Evolutionary conservation across 129 eudicot genomes (phyloP).

Genomic region (Pseudognaphalium luteoalbum): DNA sequence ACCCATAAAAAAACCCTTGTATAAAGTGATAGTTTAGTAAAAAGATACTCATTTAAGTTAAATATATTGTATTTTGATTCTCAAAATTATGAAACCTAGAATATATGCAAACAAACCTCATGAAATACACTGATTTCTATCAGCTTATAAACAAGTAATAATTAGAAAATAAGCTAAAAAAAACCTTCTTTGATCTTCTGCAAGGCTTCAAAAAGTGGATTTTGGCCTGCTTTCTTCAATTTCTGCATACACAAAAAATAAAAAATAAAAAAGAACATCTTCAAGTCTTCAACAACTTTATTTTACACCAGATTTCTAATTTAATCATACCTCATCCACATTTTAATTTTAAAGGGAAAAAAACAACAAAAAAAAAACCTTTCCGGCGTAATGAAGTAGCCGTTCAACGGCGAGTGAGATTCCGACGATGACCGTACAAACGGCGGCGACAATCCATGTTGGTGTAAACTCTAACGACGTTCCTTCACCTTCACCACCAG

Average conservation of each 20-base stretch:
- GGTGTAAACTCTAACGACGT: slow-evolving; percentile 62
- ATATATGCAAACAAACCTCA: neutral
- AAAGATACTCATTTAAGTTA: too few relatives aligned
- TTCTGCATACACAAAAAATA: slow-evolving; percentile 32
- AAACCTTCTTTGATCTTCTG: slow-evolving; percentile 72
- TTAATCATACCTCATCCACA: slow-evolving; percentile 1
- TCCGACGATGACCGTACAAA: slow-evolving; percentile 64
- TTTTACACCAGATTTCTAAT: neutral
- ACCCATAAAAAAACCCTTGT: neutral
- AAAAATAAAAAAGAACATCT: neutral
- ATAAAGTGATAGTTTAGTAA: neutral
- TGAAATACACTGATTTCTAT: neutral
- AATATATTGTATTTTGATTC: too few relatives aligned
- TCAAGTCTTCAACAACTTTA: slow-evolving; percentile 11
- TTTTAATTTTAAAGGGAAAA: neutral
- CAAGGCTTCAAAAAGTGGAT: slow-evolving; percentile 65
- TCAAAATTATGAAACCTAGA: neutral
- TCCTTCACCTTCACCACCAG: slow-evolving; percentile 57
- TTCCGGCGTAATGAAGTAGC: slow-evolving; percentile 61
- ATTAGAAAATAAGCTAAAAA: neutral
- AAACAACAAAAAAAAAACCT: slow-evolving; percentile 32
- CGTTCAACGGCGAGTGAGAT: slow-evolving; percentile 64
- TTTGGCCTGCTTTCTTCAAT: slow-evolving; percentile 49
- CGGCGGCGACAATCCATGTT: slow-evolving; percentile 72
- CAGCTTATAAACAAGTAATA: neutral